A percentile compares a stretch with the other conserved stretches of the same genome.
phyloP scores from a whole-genome alignment of 768 basidiomycete species.

The Peribolospora baueri region DNA sequence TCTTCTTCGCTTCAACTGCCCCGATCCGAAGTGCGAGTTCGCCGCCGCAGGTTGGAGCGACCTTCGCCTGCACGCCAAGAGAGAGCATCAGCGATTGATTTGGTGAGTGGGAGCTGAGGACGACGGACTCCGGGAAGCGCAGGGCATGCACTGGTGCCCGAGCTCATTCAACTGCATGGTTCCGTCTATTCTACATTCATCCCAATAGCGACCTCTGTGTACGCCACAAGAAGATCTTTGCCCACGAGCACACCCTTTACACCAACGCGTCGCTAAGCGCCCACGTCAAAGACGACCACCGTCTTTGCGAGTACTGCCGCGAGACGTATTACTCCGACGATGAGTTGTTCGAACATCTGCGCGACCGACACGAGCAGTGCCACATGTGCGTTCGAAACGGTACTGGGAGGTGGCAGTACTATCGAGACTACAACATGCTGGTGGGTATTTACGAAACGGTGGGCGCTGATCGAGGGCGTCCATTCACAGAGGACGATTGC shows the following conservation, averaged over 20 bases:
- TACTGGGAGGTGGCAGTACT: slow-evolving; percentile 68
- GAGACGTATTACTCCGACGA: slow-evolving; percentile 84
- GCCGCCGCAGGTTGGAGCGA: slow-evolving; percentile 72
- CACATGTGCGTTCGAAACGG: slow-evolving; percentile 55
- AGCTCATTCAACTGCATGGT: not conserved
- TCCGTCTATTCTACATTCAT: not conserved
- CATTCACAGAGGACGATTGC: not conserved
- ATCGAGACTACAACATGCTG: slow-evolving; percentile 29
- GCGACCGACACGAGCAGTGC: slow-evolving; percentile 83
- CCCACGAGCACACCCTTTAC: slow-evolving; percentile 81
- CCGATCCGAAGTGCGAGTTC: slow-evolving; percentile 56
- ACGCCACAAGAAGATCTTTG: slow-evolving; percentile 71
- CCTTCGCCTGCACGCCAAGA: slow-evolving; percentile 58
- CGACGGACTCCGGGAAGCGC: not conserved
- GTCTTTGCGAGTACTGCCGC: slow-evolving; percentile 67
- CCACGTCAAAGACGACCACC: slow-evolving; percentile 23
- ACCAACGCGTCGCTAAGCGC: slow-evolving; percentile 25
- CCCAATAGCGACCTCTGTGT: slow-evolving; percentile 54
- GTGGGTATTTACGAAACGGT: slow-evolving; percentile 24
- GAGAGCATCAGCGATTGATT: slow-evolving; percentile 46
- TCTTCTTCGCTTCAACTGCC: slow-evolving; percentile 82
- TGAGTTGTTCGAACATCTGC: slow-evolving; percentile 79
- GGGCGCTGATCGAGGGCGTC: not conserved
- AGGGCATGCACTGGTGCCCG: too few relatives aligned
- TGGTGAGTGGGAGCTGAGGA: slow-evolving; percentile 33